Evolutionary conservation across 768 basidiomycete genomes (phyloP).

Genomic region (Amanita rimosa): DNA sequence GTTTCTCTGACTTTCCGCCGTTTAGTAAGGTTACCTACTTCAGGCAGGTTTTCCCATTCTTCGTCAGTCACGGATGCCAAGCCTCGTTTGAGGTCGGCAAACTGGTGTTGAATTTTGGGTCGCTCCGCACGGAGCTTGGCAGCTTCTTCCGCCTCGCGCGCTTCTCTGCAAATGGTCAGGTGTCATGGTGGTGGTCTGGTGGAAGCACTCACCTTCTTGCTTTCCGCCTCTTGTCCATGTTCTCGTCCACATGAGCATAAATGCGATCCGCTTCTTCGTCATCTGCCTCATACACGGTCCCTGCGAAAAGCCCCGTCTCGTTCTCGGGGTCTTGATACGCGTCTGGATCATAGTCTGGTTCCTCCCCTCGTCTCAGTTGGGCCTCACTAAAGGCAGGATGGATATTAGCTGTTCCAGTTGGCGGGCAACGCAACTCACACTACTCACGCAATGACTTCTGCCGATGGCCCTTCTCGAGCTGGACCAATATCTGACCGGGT

Average conservation of each 20-base stretch:
- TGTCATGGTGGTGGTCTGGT: slow-evolving; percentile 27
- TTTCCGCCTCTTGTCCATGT: slow-evolving; percentile 81
- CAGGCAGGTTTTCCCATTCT: slow-evolving; percentile 93
- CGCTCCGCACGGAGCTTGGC: slow-evolving; percentile 74
- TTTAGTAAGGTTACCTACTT: slow-evolving; percentile 91
- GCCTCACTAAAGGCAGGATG: slow-evolving; percentile 51
- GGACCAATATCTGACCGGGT: slow-evolving; percentile 99
- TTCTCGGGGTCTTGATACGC: slow-evolving; percentile 97
- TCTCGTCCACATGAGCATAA: slow-evolving; percentile 83
- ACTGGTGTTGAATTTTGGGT: slow-evolving; percentile 94
- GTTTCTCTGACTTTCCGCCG: slow-evolving; percentile 85
- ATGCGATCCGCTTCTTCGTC: slow-evolving; percentile 97
- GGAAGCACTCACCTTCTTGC: slow-evolving; percentile 57
- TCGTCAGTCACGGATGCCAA: slow-evolving; percentile 76
- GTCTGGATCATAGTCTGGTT: slow-evolving; percentile 79
- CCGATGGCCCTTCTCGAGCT: slow-evolving; percentile 89
- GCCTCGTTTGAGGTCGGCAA: slow-evolving; percentile 89
- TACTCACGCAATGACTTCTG: slow-evolving; percentile 76
- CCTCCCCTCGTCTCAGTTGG: slow-evolving; percentile 78
- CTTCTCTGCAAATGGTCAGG: slow-evolving; percentile 42
- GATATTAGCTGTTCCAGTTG: background rate
- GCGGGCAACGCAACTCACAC: background rate
- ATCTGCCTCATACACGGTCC: slow-evolving; percentile 92
- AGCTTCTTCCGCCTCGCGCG: slow-evolving; percentile 60
- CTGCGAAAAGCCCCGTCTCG: slow-evolving; percentile 91